phyloP scores from a whole-genome alignment of 1,139 yeast species.

The Tardiomyces depauwii region DNA sequence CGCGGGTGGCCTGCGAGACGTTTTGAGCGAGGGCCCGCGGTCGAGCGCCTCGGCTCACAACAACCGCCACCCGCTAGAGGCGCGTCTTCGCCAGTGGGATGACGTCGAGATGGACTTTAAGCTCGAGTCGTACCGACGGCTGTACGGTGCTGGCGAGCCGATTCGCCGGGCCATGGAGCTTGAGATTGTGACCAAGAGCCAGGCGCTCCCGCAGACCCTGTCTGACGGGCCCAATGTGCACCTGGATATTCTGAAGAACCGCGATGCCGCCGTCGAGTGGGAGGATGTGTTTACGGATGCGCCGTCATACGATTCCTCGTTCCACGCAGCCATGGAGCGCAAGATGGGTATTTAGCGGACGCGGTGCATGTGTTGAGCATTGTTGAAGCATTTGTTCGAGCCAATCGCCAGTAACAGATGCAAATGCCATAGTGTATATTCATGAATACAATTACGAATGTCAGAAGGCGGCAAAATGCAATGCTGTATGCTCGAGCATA shows the following conservation, averaged over 20 bases:
- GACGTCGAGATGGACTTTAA: conserved; percentile 57
- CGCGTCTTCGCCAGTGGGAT: conserved; percentile 71
- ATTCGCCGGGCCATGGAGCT: conserved; percentile 84
- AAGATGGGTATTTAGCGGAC: conserved; percentile 41
- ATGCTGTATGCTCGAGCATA: too few relatives aligned
- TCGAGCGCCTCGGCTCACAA: conserved; percentile 54
- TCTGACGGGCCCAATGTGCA: conserved; percentile 44
- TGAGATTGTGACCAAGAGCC: conserved; percentile 60
- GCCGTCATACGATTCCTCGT: conserved; percentile 18
- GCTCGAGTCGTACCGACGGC: conserved; percentile 67
- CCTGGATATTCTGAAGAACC: conserved; percentile 66
- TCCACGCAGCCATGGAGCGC: conserved; percentile 62
- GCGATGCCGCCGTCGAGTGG: conserved; percentile 76
- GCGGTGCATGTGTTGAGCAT: too few relatives aligned
- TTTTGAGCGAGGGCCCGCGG: conserved; percentile 15
- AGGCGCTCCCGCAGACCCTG: conserved; percentile 57
- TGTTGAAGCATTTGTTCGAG: too few relatives aligned
- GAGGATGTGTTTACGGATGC: conserved; percentile 64
- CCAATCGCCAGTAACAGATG: too few relatives aligned
- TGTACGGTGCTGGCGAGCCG: conserved; percentile 92
- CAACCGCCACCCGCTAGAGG: conserved; percentile 80
- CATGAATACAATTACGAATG: too few relatives aligned
- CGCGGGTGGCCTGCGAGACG: conserved; percentile 21
- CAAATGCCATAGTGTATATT: too few relatives aligned
- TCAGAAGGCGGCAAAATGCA: too few relatives aligned